A percentile compares a stretch with the other conserved stretches of the same genome.
Evolutionary conservation across 78 protist genomes (phyloP).

Genomic region (Isochrysis galbana): DNA sequence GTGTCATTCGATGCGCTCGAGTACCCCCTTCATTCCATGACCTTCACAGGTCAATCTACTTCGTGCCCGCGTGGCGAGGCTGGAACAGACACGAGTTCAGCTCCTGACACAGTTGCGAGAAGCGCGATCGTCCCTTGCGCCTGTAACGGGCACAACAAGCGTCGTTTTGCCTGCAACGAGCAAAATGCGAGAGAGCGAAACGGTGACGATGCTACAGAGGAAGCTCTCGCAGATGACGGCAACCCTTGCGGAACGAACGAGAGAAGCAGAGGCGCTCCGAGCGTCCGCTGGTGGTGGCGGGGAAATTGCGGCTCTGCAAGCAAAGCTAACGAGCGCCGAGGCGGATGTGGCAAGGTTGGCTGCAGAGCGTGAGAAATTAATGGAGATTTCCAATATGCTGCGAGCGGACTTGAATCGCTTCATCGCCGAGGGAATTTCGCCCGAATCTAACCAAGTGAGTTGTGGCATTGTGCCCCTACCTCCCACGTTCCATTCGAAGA

Average conservation of each 20-base stretch:
- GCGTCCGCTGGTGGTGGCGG: background rate
- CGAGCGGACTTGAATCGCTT: conserved; percentile 4
- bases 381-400: conserved; percentile 13
- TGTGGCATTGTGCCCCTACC: background rate
- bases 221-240: background rate
- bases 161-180: no score
- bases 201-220: background rate
- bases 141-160: no score
- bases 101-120: no score
- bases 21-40: no score
- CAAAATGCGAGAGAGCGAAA: background rate
- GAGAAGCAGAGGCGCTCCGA: background rate
- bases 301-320: background rate
- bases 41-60: no score
- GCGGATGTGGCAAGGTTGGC: background rate
- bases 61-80: no score
- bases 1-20: no score
- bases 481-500: no score
- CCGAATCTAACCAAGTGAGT: background rate
- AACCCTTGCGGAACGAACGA: background rate
- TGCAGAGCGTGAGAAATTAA: conserved; percentile 4
- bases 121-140: no score
- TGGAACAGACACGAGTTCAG: no score
- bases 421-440: background rate
- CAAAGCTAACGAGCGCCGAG: background rate